Conservation (phyloP, 768 basidiomycete genomes). For the Mycena albidolilacea region DNA sequence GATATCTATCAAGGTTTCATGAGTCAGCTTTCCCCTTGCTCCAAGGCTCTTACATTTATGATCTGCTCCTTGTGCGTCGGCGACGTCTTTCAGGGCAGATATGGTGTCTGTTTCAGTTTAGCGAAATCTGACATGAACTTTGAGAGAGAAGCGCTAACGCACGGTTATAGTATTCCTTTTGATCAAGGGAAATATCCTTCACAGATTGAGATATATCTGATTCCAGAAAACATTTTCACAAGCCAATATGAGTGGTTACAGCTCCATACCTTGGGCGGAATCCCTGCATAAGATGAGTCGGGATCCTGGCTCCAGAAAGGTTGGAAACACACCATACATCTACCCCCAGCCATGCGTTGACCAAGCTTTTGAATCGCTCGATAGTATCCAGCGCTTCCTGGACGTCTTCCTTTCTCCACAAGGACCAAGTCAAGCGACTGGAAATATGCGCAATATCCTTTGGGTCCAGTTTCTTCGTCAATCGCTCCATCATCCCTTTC, state of each 20-base stretch:
- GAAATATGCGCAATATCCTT: background rate
- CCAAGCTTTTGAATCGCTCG: conserved; percentile 20
- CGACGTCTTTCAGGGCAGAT: background rate
- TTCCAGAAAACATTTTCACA: background rate
- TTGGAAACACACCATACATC: background rate
- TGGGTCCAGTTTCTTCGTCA: background rate
- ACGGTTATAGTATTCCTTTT: background rate
- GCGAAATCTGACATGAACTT: background rate
- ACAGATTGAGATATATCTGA: background rate
- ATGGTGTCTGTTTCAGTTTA: background rate
- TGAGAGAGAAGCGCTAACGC: background rate
- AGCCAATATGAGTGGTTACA: background rate
- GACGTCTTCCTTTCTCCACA: conserved; percentile 23
- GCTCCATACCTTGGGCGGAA: conserved; percentile 1
- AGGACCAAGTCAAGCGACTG: conserved; percentile 8
- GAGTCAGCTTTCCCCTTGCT: too few relatives aligned
- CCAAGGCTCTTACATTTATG: background rate
- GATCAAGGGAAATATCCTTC: background rate
- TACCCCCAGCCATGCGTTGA: background rate
- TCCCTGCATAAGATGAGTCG: background rate
- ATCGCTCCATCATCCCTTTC: background rate
- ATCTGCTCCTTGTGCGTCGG: background rate
- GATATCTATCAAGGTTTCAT: background rate
- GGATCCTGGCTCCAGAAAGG: background rate
- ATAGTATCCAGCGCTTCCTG: background rate